These are phyloP conservation scores for Boletus pseudo-olivaceus DNA, from an alignment of 768 basidiomycete species.

Conservation along the genomic window DNA sequence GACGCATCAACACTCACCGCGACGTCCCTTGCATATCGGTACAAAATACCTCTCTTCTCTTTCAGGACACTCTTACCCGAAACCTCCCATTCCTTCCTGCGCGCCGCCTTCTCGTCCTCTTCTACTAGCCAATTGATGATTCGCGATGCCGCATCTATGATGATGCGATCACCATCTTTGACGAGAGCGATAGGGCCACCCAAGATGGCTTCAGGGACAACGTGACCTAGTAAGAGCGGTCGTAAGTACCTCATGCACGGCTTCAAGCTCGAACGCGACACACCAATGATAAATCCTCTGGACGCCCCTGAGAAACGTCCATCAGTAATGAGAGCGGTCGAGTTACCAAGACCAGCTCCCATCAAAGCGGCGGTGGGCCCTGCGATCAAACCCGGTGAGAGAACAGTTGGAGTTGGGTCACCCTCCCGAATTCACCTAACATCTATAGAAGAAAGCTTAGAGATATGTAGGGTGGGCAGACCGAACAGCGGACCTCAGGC, in stretches of 20 bases:
- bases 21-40: conserved; percentile 82
- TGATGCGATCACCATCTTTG: conserved; percentile 74
- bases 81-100: conserved; percentile 66
- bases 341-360: conserved; percentile 76
- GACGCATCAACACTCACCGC: conserved; percentile 53
- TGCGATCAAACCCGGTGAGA: conserved; percentile 11
- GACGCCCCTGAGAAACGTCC: conserved; percentile 88
- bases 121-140: conserved; percentile 71
- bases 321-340: conserved; percentile 82
- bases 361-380: conserved; percentile 83
- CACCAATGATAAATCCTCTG: conserved; percentile 59
- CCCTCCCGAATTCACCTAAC: conserved; percentile 34
- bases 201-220: conserved; percentile 62
- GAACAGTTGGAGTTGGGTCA: background rate
- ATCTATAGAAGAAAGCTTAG: conserved; percentile 32
- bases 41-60: conserved; percentile 70
- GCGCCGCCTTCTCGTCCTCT: conserved; percentile 58
- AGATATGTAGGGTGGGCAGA: background rate
- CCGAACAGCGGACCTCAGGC: conserved; percentile 57
- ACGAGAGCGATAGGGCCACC: conserved; percentile 89
- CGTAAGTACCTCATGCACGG: conserved; percentile 38
- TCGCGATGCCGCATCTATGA: conserved; percentile 65
- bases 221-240: conserved; percentile 44
- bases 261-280: conserved; percentile 1
- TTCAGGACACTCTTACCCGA: conserved; percentile 61